phyloP scores from a whole-genome alignment of 1,284 basidiomycete species.

The Cerrena zonata region DNA sequence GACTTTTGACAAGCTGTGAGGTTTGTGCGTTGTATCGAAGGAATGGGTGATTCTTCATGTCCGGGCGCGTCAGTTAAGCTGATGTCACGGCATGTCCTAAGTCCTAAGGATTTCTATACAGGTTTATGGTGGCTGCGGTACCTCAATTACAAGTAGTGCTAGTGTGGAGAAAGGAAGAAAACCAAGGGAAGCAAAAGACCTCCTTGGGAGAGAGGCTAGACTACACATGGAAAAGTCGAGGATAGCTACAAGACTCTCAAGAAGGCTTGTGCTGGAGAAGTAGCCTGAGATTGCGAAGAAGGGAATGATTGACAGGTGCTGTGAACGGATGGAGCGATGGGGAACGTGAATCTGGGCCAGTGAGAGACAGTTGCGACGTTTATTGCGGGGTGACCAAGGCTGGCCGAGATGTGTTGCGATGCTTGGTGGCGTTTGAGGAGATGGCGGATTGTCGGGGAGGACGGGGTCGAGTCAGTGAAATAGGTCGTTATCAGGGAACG shows the following conservation, averaged over 20 bases:
- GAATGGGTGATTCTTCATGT: no score
- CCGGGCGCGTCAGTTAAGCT: no score
- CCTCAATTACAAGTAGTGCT: not conserved
- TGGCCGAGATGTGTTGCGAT: no score
- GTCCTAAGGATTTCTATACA: no score
- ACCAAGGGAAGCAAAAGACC: not conserved
- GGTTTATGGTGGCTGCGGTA: not conserved
- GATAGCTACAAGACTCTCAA: not conserved
- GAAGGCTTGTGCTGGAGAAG: not conserved
- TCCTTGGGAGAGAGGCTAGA: not conserved
- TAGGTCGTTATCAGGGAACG: not conserved
- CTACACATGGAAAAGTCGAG: not conserved
- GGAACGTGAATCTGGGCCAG: not conserved
- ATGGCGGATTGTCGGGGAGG: not conserved
- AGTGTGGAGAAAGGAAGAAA: not conserved
- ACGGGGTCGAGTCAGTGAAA: not conserved
- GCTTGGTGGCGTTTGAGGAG: not conserved
- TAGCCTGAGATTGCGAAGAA: not conserved
- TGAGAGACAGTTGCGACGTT: not conserved
- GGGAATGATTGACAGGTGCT: not conserved
- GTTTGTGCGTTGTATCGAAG: no score
- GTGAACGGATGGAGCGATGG: not conserved
- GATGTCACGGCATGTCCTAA: no score
- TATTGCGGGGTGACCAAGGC: not conserved
- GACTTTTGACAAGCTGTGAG: no score